Conservation (phyloP, 495 filamentous ascomycete species). For the Neurospora sp. region DNA sequence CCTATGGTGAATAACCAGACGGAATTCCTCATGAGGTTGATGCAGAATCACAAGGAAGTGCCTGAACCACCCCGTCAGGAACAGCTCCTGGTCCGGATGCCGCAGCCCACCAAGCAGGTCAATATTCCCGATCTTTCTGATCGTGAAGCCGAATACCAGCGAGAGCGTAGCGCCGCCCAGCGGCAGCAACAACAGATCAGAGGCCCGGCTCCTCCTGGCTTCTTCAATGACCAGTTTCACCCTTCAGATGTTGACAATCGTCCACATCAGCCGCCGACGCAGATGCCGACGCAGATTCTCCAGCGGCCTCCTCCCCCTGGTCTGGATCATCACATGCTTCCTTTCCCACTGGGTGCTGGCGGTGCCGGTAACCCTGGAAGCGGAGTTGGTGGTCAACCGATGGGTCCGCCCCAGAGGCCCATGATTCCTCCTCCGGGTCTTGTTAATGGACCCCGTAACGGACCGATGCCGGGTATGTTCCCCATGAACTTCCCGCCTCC, state of each 20-base stretch:
- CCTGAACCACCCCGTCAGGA: conserved; percentile 36
- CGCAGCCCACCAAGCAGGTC: conserved; percentile 22
- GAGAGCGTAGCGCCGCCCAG: conserved; percentile 21
- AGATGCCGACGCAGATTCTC: conserved; percentile 44
- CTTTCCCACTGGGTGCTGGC: conserved; percentile 30
- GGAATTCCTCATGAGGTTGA: conserved; percentile 46
- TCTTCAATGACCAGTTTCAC: conserved; percentile 35
- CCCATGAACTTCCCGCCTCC: conserved; percentile 38
- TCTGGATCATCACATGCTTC: conserved; percentile 39
- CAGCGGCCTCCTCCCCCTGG: conserved; percentile 44
- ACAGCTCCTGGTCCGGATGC: conserved; percentile 21
- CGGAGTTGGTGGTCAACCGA: conserved; percentile 18
- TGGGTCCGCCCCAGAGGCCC: conserved; percentile 29
- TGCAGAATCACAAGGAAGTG: conserved; percentile 35
- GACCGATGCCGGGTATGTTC: conserved; percentile 35
- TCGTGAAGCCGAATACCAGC: conserved; percentile 31
- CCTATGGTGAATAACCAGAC: conserved; percentile 37
- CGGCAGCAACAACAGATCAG: conserved; percentile 18
- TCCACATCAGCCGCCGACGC: conserved; percentile 25
- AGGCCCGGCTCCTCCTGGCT: conserved; percentile 23
- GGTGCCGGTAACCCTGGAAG: conserved; percentile 1
- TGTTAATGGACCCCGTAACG: conserved; percentile 30
- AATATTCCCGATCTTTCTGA: conserved; percentile 23
- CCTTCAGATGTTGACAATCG: conserved; percentile 26
- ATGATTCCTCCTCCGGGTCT: conserved; percentile 46